phyloP scores from a whole-genome alignment of 345 rosid species.

The Citrus glauca region DNA sequence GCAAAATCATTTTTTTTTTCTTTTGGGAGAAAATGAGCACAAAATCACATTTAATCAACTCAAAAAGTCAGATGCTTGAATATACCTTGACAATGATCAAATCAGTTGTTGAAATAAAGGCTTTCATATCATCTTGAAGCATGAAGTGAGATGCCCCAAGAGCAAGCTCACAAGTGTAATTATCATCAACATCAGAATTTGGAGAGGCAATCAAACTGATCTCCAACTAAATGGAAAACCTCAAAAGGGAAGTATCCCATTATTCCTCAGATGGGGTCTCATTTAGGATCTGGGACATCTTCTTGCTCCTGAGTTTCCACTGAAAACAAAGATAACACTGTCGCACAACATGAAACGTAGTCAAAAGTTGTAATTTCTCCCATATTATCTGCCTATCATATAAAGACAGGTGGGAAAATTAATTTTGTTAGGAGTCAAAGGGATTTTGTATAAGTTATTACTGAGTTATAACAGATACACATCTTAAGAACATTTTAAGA shows the following conservation, averaged over 20 bases:
- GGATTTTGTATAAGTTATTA: not conserved
- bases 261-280: not conserved
- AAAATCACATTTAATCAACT: not conserved
- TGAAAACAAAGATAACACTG: not conserved
- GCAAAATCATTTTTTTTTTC: not conserved
- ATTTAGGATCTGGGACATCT: not conserved
- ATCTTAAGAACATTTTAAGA: not conserved
- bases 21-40: too few species aligned
- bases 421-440: not conserved
- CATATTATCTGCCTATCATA: not conserved
- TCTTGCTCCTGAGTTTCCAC: not conserved
- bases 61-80: not conserved
- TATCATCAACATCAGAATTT: not conserved
- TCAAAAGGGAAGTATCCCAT: not conserved
- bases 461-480: not conserved
- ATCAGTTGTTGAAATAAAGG: not conserved
- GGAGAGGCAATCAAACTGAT: not conserved
- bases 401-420: not conserved
- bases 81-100: not conserved
- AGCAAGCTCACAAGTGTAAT: not conserved
- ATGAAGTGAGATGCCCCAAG: not conserved
- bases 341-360: not conserved
- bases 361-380: not conserved
- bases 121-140: not conserved
- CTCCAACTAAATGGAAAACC: not conserved